Conservation (phyloP, 1,284 basidiomycete genomes). For the Fomitopsis pinicola region DNA sequence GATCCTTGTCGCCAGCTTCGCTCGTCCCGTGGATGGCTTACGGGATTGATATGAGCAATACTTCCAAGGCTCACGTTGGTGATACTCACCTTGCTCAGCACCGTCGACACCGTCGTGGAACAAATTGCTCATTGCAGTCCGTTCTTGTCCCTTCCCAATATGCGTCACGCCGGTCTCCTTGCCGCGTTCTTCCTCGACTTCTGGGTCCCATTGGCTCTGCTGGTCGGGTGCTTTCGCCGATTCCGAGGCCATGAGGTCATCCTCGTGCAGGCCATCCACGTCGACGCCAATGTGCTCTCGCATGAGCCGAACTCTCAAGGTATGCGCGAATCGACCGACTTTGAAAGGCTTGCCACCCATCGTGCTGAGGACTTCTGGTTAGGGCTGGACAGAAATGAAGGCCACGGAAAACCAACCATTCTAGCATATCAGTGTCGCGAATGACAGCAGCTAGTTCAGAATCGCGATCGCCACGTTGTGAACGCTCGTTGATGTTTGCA, state of each 20-base stretch:
- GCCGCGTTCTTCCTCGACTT: slow-evolving; percentile 62
- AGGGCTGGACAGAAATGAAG: slow-evolving; percentile 7
- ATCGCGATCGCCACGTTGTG: slow-evolving; percentile 93
- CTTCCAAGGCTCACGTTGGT: background rate
- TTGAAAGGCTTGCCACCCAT: slow-evolving; percentile 96
- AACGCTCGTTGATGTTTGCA: slow-evolving; percentile 98
- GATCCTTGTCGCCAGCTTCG: slow-evolving; percentile 33
- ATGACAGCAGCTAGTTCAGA: slow-evolving; percentile 93
- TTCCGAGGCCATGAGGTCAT: slow-evolving; percentile 59
- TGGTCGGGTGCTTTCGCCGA: slow-evolving; percentile 51
- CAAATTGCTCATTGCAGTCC: slow-evolving; percentile 32
- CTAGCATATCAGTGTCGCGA: slow-evolving; percentile 95
- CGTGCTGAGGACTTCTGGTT: slow-evolving; percentile 43
- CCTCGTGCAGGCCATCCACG: slow-evolving; percentile 86
- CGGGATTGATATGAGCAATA: background rate
- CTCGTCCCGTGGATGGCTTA: slow-evolving; percentile 41
- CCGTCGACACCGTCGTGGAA: slow-evolving; percentile 36
- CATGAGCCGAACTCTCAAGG: slow-evolving; percentile 92
- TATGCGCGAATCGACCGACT: slow-evolving; percentile 96
- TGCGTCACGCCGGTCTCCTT: slow-evolving; percentile 33
- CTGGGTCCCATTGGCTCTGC: slow-evolving; percentile 76
- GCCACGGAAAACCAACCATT: slow-evolving; percentile 51
- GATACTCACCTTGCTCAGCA: slow-evolving; percentile 45
- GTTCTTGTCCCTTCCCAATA: slow-evolving; percentile 30
- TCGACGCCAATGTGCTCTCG: slow-evolving; percentile 94